Evolutionary conservation across 805 yeast genomes (phyloP).

Genomic region (Henningerozyma blattae): DNA sequence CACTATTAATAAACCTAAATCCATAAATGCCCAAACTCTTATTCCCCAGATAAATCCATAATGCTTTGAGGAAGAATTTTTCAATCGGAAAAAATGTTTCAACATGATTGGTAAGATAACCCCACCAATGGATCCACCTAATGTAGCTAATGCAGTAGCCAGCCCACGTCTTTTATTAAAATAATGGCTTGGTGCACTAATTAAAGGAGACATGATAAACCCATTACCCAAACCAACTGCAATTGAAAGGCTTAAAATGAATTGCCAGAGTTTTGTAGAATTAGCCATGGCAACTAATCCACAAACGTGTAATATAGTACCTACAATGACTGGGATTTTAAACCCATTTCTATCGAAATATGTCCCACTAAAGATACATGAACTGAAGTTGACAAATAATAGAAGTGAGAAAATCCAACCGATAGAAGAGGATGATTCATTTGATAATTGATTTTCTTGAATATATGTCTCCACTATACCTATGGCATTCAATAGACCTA

Average conservation of each 20-base stretch:
- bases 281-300: slow-evolving; percentile 41
- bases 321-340: slow-evolving; percentile 27
- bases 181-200: slow-evolving; percentile 54
- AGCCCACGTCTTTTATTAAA: slow-evolving; percentile 42
- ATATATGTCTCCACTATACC: slow-evolving; percentile 53
- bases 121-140: slow-evolving; percentile 42
- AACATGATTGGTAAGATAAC: slow-evolving; percentile 38
- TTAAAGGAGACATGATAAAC: slow-evolving; percentile 39
- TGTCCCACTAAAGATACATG: slow-evolving; percentile 40
- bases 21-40: slow-evolving; percentile 33
- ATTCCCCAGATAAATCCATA: slow-evolving; percentile 44
- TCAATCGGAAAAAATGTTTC: slow-evolving; percentile 27
- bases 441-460: slow-evolving; percentile 37
- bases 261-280: slow-evolving; percentile 40
- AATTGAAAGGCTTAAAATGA: slow-evolving; percentile 41
- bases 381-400: slow-evolving; percentile 33
- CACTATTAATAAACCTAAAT: slow-evolving; percentile 23
- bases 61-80: slow-evolving; percentile 13
- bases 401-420: slow-evolving; percentile 54
- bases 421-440: slow-evolving; percentile 32
- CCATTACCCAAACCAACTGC: slow-evolving; percentile 44
- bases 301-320: slow-evolving; percentile 28
- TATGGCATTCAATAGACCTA: slow-evolving; percentile 43
- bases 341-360: slow-evolving; percentile 42
- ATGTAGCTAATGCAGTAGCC: slow-evolving; percentile 33